Conservation (phyloP, 2,329 filamentous ascomycete species). For the Aureobasidium sp. region DNA sequence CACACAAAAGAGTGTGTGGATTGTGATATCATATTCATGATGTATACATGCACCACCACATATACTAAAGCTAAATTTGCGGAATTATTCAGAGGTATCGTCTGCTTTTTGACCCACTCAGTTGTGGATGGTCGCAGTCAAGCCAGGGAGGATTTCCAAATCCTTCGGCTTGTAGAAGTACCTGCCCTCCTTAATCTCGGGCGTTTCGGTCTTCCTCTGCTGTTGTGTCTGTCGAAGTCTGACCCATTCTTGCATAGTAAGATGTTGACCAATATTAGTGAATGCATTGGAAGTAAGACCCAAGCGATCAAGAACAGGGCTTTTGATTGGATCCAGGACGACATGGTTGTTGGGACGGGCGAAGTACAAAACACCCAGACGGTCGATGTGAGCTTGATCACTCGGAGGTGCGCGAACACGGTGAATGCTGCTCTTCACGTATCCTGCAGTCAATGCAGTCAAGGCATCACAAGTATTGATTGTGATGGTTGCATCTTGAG, state of each 20-base stretch:
- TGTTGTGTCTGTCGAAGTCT: slow-evolving; percentile 28
- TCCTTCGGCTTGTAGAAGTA: slow-evolving; percentile 23
- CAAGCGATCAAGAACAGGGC: slow-evolving; percentile 27
- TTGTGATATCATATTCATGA: no score
- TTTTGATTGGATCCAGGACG: slow-evolving; percentile 29
- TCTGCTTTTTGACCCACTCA: neutral
- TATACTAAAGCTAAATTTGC: neutral
- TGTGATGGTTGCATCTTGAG: slow-evolving; percentile 32
- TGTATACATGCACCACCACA: neutral
- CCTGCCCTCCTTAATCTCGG: slow-evolving; percentile 32
- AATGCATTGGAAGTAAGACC: slow-evolving; percentile 25
- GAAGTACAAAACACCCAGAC: slow-evolving; percentile 45
- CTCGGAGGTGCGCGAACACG: slow-evolving; percentile 40
- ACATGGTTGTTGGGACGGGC: slow-evolving; percentile 34
- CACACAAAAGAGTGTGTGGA: no score
- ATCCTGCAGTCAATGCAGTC: slow-evolving; percentile 30
- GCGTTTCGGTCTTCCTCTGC: slow-evolving; percentile 29
- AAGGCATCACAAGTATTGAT: slow-evolving; percentile 34
- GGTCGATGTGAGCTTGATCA: slow-evolving; percentile 41
- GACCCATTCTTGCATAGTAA: slow-evolving; percentile 40
- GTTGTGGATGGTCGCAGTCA: slow-evolving; percentile 23
- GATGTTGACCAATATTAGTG: slow-evolving; percentile 25
- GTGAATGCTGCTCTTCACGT: slow-evolving; percentile 41
- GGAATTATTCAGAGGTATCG: neutral
- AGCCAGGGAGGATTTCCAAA: slow-evolving; percentile 30